Percentiles rank a stretch among this genome's conserved stretches.
These are phyloP conservation scores for Fistulina hepatica DNA, from an alignment of 1,284 basidiomycete species.

Conservation along the genomic window DNA sequence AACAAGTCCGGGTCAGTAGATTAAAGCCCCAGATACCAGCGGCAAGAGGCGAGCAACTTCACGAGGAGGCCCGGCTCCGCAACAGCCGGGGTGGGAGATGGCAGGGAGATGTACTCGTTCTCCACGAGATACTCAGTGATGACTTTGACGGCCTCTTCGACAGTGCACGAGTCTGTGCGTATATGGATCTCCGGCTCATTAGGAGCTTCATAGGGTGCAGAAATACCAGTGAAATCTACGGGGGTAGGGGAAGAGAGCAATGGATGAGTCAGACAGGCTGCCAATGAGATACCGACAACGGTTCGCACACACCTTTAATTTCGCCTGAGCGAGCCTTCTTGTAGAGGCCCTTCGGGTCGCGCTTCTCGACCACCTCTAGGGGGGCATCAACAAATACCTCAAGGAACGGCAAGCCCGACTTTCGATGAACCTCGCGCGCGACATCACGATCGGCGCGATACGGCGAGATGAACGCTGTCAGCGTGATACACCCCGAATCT, in stretches of 20 bases:
- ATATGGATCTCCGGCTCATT: conserved; percentile 86
- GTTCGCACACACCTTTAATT: conserved; percentile 81
- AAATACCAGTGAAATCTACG: conserved; percentile 94
- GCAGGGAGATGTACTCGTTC: conserved; percentile 41
- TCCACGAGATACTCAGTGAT: conserved; percentile 77
- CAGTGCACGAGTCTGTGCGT: conserved; percentile 73
- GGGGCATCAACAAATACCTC: conserved; percentile 96
- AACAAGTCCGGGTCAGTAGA: too few relatives aligned
- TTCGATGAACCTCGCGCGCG: conserved; percentile 77
- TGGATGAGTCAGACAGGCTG: not conserved
- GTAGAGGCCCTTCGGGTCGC: conserved; percentile 97
- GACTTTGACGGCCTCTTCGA: conserved; percentile 70
- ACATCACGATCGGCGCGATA: conserved; percentile 81
- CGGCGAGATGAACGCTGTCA: conserved; percentile 99
- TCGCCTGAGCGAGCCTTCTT: conserved; percentile 94
- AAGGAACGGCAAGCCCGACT: conserved; percentile 70
- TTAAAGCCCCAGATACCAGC: too few relatives aligned
- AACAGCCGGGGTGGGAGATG: too few relatives aligned
- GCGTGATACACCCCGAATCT: conserved; percentile 73
- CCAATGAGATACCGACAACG: too few relatives aligned
- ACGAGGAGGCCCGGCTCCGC: too few relatives aligned
- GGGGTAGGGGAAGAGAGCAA: conserved; percentile 1
- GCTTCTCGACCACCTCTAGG: conserved; percentile 76
- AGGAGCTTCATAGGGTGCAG: conserved; percentile 94
- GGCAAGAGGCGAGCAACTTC: too few relatives aligned